phyloP scores from a whole-genome alignment of 495 filamentous ascomycete species.

The Aspergillus kassunensis region DNA sequence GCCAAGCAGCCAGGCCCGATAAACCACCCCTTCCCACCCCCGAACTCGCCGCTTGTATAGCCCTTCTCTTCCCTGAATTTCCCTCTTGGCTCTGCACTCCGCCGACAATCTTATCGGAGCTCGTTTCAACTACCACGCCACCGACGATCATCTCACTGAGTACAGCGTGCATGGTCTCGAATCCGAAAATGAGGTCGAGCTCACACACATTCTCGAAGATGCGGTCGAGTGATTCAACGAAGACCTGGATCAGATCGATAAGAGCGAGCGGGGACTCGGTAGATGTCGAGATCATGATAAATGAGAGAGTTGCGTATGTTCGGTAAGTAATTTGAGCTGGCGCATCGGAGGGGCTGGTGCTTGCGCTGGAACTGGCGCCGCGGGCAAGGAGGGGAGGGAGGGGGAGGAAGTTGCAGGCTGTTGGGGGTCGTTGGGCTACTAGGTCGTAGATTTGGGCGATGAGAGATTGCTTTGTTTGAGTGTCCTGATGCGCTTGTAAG shows the following conservation, averaged over 20 bases:
- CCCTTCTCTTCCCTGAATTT: slow-evolving; percentile 64
- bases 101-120: slow-evolving; percentile 77
- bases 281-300: slow-evolving; percentile 96
- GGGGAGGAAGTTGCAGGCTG: slow-evolving; percentile 96
- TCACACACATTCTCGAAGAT: slow-evolving; percentile 99
- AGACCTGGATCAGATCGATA: slow-evolving; percentile 95
- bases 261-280: slow-evolving; percentile 94
- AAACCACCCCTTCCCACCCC: slow-evolving; percentile 36
- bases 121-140: slow-evolving; percentile 92
- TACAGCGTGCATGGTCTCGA: slow-evolving; percentile 90
- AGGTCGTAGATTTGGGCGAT: slow-evolving; percentile 98
- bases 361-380: slow-evolving; percentile 53
- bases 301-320: slow-evolving; percentile 96
- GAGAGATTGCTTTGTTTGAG: slow-evolving; percentile 89
- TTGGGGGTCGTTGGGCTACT: slow-evolving; percentile 78
- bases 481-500: slow-evolving; percentile 58
- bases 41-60: slow-evolving; percentile 42
- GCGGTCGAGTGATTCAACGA: slow-evolving; percentile 90
- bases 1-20: slow-evolving; percentile 41
- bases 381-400: slow-evolving; percentile 64
- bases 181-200: slow-evolving; percentile 96
- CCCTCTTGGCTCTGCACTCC: slow-evolving; percentile 82
- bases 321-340: slow-evolving; percentile 97
- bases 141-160: slow-evolving; percentile 94
- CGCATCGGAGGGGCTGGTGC: slow-evolving; percentile 69